Base-by-base conservation (phyloP, 2,329 filamentous ascomycete genomes). In the Neodidymelliopsis sp. region DNA sequence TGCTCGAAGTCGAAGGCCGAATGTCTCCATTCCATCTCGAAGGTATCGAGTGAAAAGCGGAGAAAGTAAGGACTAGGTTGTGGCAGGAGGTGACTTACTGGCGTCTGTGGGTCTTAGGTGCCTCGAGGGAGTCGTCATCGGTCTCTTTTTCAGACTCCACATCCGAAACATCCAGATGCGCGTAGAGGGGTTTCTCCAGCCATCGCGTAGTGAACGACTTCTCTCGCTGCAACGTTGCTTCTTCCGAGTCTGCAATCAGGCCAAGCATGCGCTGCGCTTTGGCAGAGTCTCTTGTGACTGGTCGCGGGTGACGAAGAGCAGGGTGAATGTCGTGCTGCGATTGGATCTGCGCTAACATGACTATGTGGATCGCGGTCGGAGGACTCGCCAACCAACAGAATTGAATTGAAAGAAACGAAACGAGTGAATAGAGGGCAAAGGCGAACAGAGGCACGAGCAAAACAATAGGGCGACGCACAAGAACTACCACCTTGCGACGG, bases 241-340 rank as follows among this genome's bases (percentile, higher is more conserved):
- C 62, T 39, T 61, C 60, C 24, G 59, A 57, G 23, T 62, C 62
- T 23, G 61, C 56, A 24, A 66, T 57, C 23, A 65, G 29, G 10
- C 54, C 57, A 20, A 66, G 51, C 58, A 66, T 65, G 42, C 56
- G 63, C 37, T 66, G 58, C 11, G 63, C 63, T 49, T 59, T 65
- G 20, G 61, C 63, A 24, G 60, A 56, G 40, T 66, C 61, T 48
- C 61, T 54, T 24, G 59, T 63, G 20, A 65, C 60, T 35, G 62
- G 62, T 29, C 56, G 54, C 30, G 60, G 60, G 35, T 65, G 60
- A n/a, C 62, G 54, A 9, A 65, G 45, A 6, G 62, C 46, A 27
- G 62, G 62, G 42, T 63, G 59, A n/a, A 62, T 46, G 30, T 59
- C 58, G 47, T 59, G 49, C 39, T 58, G 52, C 25, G 50, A 30